phyloP scores from a whole-genome alignment of 2,329 filamentous ascomycete genomes.

The Blumeria hordei region DNA sequence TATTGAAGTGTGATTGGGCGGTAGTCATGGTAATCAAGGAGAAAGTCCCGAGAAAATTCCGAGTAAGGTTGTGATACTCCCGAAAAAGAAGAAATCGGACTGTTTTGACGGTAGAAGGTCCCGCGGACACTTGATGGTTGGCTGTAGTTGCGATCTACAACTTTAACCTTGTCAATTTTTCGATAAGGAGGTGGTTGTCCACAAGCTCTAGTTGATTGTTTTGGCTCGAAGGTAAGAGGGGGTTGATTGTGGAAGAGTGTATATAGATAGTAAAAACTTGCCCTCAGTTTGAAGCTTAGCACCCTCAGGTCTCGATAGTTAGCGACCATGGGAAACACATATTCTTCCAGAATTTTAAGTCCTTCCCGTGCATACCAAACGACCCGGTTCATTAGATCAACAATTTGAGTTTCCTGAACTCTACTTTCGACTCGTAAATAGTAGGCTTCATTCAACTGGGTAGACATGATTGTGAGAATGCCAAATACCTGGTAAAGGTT shows the following conservation, averaged over 20 bases:
- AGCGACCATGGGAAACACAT: constrained; percentile 64
- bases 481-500: constrained; percentile 83
- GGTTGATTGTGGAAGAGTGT: constrained; percentile 89
- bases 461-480: constrained; percentile 66
- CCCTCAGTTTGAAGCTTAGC: constrained; percentile 71
- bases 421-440: constrained; percentile 64
- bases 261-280: constrained; percentile 91
- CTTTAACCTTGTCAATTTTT: too few species aligned
- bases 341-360: constrained; percentile 63
- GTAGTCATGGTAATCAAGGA: constrained; percentile 60
- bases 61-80: constrained; percentile 14
- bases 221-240: constrained; percentile 23
- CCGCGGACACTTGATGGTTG: too few species aligned
- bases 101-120: too few species aligned
- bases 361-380: constrained; percentile 90
- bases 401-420: constrained; percentile 51
- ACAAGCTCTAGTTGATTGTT: too few species aligned
- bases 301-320: constrained; percentile 68
- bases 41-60: constrained; percentile 39
- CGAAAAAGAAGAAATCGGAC: too few species aligned
- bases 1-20: constrained; percentile 58
- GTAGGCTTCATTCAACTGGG: constrained; percentile 59
- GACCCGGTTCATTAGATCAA: constrained; percentile 74
- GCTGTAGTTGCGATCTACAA: too few species aligned
- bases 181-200: too few species aligned